Base-by-base conservation (phyloP, 2,329 filamentous ascomycete genomes). In the Cercospora citrullina region DNA sequence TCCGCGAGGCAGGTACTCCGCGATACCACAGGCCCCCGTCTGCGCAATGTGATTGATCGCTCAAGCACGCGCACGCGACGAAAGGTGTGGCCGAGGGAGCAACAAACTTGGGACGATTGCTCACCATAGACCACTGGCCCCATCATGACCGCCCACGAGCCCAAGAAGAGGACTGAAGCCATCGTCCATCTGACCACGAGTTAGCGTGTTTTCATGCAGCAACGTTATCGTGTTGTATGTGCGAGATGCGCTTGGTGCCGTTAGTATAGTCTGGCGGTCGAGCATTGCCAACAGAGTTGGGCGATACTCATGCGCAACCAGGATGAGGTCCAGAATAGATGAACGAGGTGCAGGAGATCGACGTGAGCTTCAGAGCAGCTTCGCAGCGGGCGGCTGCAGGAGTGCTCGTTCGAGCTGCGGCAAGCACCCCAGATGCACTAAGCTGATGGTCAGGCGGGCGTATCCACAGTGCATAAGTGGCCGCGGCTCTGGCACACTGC, bases 71-170 rank as follows among this genome's bases (percentile, higher is more conserved):
- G 69, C 63, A 66, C 59, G 64, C 65, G 64, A 65, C 39, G 23
- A 21, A 61, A 64, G 65, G 60, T 64, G 63, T 60, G 65, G 63
- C 58, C 61, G 57, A 63, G 65, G 64, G 69, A 69, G 65, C 67
- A 66, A 67, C 33, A 69, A 69, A 69, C 63, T 70, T 65, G 59
- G 45, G 67, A 23, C 30, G 67, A 58, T 63, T 67, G 76, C 81
- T 80, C 77, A 83, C 83, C 80, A 80, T 98, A 99, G 74, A 89
- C 86, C 82, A 89, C 85, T 39, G 92, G 94, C 65, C 95, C 95
- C 92, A 97, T 96, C 82, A 98, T 87, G 73, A 94, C 92, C 28
- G 93, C 93, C 87, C 95, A 99, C 74, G 94, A 97, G 74, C 89
- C 87, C 75, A 98, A 86, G 84, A 98, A 98, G 72, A 99, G 86